Percentiles rank a stretch among this genome's conserved stretches.
phyloP scores from a whole-genome alignment of 169 alveolate species.

The Neospora caninum region DNA sequence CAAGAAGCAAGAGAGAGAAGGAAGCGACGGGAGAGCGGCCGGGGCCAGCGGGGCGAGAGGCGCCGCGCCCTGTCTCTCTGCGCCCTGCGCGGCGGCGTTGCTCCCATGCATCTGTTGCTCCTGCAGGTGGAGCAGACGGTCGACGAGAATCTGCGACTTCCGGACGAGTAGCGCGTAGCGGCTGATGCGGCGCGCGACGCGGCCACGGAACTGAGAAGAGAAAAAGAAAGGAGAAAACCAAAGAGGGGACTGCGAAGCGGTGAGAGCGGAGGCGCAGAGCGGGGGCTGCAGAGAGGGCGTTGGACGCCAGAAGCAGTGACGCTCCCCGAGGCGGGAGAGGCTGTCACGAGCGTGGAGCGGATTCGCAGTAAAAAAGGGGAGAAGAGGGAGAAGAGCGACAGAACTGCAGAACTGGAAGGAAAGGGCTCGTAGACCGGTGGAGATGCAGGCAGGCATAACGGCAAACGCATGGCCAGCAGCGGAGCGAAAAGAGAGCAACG shows the following conservation, averaged over 20 bases:
- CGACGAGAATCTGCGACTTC: slow-evolving; percentile 42
- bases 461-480: no score
- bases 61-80: not conserved
- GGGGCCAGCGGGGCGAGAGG: not conserved
- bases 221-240: not conserved
- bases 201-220: slow-evolving; percentile 56
- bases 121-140: slow-evolving; percentile 11
- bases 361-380: no score
- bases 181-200: slow-evolving; percentile 68
- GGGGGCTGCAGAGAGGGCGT: no score
- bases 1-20: not conserved
- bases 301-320: no score
- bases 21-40: not conserved
- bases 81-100: not conserved
- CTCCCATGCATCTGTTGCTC: slow-evolving; percentile 46
- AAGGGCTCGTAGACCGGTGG: no score
- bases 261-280: no score
- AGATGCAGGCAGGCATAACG: no score
- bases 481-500: not conserved
- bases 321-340: no score
- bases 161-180: slow-evolving; percentile 63
- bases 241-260: not conserved
- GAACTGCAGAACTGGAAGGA: no score
- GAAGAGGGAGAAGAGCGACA: no score
- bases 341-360: no score